Conservation (phyloP, 2,329 filamentous ascomycete species). For the Cladophialophora carrionii region DNA sequence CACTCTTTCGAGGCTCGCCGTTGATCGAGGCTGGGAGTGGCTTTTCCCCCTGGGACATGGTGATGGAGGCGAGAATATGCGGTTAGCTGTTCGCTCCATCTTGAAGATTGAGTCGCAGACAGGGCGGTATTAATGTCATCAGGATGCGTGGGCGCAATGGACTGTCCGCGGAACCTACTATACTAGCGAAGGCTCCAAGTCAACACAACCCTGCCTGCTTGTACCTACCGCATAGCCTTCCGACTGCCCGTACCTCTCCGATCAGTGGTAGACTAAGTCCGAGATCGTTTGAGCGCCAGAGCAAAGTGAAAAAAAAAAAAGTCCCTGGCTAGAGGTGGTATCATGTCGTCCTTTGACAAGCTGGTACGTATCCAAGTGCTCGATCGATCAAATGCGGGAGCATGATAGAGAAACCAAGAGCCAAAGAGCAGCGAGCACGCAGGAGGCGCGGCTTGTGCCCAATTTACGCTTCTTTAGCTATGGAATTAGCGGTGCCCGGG, state of each 20-base stretch:
- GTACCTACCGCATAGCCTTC: not conserved
- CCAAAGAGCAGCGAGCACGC: not conserved
- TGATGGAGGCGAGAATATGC: not conserved
- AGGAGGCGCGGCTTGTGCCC: no score
- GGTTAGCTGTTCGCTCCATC: not conserved
- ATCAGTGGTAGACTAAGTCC: not conserved
- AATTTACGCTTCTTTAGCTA: not conserved
- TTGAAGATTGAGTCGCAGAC: not conserved
- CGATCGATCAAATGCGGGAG: not conserved
- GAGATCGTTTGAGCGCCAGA: not conserved
- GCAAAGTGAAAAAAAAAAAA: no score
- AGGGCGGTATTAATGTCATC: not conserved
- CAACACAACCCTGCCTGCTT: not conserved
- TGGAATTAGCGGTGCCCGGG: not conserved
- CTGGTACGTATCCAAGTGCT: not conserved
- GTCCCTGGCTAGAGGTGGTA: not conserved
- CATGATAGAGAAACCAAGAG: not conserved
- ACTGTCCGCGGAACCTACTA: not conserved
- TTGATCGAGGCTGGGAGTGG: not conserved
- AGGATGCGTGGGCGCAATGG: not conserved
- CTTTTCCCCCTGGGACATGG: conserved; percentile 11
- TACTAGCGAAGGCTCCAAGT: not conserved
- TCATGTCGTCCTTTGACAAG: not conserved
- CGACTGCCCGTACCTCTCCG: not conserved
- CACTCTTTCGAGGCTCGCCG: not conserved